Conservation (phyloP, 129 eudicot genomes). For the Pulicaria dysenterica region DNA sequence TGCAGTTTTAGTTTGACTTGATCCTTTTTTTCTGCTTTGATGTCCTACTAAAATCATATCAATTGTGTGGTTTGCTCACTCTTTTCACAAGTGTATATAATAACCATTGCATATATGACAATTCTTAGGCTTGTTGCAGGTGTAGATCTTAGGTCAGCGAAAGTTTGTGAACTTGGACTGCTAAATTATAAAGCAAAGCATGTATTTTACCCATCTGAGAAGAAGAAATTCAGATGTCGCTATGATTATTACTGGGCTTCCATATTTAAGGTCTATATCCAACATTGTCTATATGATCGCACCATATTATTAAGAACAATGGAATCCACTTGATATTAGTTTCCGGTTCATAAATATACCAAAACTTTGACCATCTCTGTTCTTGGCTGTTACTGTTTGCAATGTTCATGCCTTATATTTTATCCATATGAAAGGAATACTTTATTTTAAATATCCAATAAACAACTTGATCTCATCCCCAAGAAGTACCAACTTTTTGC, state of each 20-base stretch:
- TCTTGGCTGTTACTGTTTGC: neutral
- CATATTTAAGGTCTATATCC: conserved; percentile 70
- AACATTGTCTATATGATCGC: neutral
- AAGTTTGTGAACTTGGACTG: conserved; percentile 95
- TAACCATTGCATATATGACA: conserved; percentile 17
- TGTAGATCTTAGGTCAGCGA: conserved; percentile 90
- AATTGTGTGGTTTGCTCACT: neutral
- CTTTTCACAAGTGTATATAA: neutral
- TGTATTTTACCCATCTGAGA: conserved; percentile 84
- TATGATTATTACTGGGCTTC: conserved; percentile 99
- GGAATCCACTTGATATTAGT: conserved; percentile 4
- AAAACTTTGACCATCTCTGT: neutral
- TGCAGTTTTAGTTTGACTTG: too few relatives aligned
- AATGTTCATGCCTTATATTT: neutral
- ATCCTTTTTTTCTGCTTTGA: neutral
- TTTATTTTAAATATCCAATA: neutral
- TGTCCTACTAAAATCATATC: neutral
- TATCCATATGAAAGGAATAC: conserved; percentile 5
- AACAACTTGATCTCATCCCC: conserved; percentile 2
- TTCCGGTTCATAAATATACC: neutral
- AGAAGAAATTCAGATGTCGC: conserved; percentile 86
- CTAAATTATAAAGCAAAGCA: conserved; percentile 88
- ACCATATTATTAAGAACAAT: neutral
- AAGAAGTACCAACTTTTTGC: neutral
- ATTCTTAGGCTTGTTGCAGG: conserved; percentile 52